Evolutionary conservation across 2,329 filamentous ascomycete genomes (phyloP), one percentile per base, ranked within the genome.

Genomic region (Alternaria sp.): DNA sequence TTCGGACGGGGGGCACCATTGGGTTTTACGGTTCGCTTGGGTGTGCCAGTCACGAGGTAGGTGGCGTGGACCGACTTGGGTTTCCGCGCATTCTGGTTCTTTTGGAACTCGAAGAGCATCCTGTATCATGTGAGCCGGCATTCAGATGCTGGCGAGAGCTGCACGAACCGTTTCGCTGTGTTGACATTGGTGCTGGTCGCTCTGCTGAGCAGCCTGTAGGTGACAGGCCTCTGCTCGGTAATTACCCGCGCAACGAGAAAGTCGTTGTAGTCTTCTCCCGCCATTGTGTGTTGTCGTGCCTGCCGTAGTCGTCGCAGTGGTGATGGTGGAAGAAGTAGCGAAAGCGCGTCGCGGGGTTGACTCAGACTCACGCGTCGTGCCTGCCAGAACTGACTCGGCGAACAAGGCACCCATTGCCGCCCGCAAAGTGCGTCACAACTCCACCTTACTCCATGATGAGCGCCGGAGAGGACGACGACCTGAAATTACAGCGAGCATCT

Each of bases 31-130:
- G 58, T 15, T 14, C 41, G 47, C 57, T 80, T 84, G 73, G 88
- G 91, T 21, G 84, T 87, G 43, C 95, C 96, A 55, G 90, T 91
- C 49, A 99, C 78, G 53, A 97, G 84, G 80, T 97, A 99, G n/a
- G 94, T 97, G 47, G 95, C 96, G 81, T 96, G 88, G n/a, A 97
- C 84, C 25, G 89, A 90, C 21, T 88, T 87, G 0, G 91, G 86
- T 64, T 89, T 91, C 79, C 91, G 92, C 58, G 84, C 85, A 79
- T 94, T 97, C 77, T 97, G 92, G 60, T 85, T 87, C 66, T 86
- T 85, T 78, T 97, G 88, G 71, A 97, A 98, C 30, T 97, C 92
- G 80, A 88, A 96, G 15, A 94, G 88, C 87, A 96, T 96, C 79
- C 91, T 97, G 41, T 2, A 33, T 20, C 62, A 6, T 6, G 50